Base-by-base conservation (phyloP, 2,329 filamentous ascomycete species). In the Fusarium sp. region DNA sequence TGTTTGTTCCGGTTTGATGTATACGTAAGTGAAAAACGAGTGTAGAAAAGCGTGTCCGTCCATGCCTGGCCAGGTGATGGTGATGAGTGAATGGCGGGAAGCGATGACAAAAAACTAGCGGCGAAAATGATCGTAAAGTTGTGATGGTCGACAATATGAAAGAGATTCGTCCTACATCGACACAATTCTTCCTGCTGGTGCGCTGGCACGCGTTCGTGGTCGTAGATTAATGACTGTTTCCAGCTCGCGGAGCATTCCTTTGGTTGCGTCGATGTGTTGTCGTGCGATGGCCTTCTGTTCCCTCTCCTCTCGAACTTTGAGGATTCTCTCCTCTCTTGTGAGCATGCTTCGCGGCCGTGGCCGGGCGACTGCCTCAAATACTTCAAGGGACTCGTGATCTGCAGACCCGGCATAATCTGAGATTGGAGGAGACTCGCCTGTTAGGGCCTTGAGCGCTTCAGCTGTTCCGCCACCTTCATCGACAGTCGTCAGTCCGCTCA, bases 341-440 rank as follows among this genome's bases (percentile, higher is more conserved):
- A 97, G 83, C 58, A 86, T 84, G 73, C 88, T 91, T 69, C 90
- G 86, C 64, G 91, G 89, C 40, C 90, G 85, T 6, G 88, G 83
- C 62, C 92, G 83, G 2, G 94, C 93, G 36, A 98, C 88, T 0
- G 94, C 96, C 80, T 99, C 96, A 67, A 97, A 98, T 1, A 99
- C 87, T 75, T 97, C 92, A 58, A 91, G 89, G 60, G 88, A 86
- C 56, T 92, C 90, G 1, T 83, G 84, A 62, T 88, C 87, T 53
- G 89, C 89, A 1, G 84, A 84, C 13, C 80, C 80, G 67, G 84
- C 86, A 53, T 83, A 81, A 42, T 86, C 86, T 31, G 83, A 81
- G 61, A 83, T 85, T 27, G 82, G 82, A 13, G 84, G 82, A 20
- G 83, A 81, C 56, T 93, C 92, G 51, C 93, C 93, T 65, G 89